These are phyloP conservation scores for Trichosporon sp. DNA, from an alignment of 1,284 basidiomycete genomes.

Conservation along the genomic window DNA sequence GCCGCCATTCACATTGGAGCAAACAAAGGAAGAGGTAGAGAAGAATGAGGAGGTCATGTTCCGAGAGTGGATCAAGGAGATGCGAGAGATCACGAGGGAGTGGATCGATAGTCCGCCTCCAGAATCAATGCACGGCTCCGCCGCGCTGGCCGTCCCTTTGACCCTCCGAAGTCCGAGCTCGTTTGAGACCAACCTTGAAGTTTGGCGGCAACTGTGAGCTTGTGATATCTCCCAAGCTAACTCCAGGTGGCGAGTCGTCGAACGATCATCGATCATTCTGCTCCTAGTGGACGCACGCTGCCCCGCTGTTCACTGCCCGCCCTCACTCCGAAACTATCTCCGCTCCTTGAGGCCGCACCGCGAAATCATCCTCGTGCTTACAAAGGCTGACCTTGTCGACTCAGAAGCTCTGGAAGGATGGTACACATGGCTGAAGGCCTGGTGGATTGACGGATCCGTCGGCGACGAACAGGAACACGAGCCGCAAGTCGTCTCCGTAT, in stretches of 20 bases:
- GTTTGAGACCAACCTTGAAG: constrained; percentile 83
- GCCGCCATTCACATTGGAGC: constrained; percentile 78
- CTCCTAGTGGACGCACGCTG: constrained; percentile 81
- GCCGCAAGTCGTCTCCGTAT: constrained; percentile 61
- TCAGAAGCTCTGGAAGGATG: constrained; percentile 59
- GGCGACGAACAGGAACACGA: constrained; percentile 29
- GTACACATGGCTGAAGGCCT: constrained; percentile 59
- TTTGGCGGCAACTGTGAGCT: constrained; percentile 72
- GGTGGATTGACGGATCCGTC: constrained; percentile 41
- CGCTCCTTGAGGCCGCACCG: constrained; percentile 47
- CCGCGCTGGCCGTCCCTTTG: constrained; percentile 10
- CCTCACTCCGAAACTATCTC: constrained; percentile 52
- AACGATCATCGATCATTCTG: constrained; percentile 76
- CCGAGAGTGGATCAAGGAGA: constrained; percentile 64
- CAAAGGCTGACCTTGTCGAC: constrained; percentile 74
- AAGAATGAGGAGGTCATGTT: constrained; percentile 73
- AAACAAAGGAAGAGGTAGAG: constrained; percentile 78
- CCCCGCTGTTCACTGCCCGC: constrained; percentile 59
- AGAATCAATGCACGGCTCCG: too few species aligned
- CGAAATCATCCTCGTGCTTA: constrained; percentile 71
- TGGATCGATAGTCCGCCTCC: too few species aligned
- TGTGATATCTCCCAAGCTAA: not conserved
- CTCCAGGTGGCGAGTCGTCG: constrained; percentile 67
- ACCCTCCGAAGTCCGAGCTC: constrained; percentile 52
- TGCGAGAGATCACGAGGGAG: constrained; percentile 55